Evolutionary conservation across 768 basidiomycete species (phyloP).

Genomic region (Agrocybe chaxingu): DNA sequence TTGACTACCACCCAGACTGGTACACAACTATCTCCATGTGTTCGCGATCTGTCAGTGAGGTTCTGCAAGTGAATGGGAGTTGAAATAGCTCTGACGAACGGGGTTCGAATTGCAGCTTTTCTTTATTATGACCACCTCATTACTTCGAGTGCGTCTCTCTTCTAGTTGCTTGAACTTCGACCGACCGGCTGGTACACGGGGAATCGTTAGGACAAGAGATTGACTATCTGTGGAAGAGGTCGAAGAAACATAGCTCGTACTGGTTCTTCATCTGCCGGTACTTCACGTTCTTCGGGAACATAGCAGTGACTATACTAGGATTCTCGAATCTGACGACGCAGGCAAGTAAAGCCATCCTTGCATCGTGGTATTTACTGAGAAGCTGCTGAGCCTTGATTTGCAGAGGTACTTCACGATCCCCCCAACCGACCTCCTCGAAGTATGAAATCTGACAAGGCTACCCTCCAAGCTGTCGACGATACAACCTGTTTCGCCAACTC

Average conservation of each 20-base stretch:
- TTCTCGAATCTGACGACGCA: conserved; percentile 22
- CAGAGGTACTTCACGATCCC: conserved; percentile 7
- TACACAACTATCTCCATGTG: conserved; percentile 29
- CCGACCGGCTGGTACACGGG: neutral
- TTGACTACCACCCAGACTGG: conserved; percentile 10
- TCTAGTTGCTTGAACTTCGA: neutral
- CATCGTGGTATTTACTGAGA: conserved; percentile 2
- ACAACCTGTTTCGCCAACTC: conserved; percentile 36
- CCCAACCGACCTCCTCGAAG: neutral
- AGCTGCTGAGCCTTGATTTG: conserved; percentile 9
- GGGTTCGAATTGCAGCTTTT: conserved; percentile 21
- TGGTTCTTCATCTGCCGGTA: conserved; percentile 53
- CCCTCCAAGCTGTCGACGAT: conserved; percentile 35
- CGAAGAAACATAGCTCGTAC: conserved; percentile 33
- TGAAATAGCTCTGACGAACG: neutral
- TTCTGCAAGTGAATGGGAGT: neutral
- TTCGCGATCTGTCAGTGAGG: conserved; percentile 28
- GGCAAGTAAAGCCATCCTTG: conserved; percentile 14
- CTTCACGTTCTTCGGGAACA: conserved; percentile 37
- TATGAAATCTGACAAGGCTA: neutral
- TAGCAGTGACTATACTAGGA: conserved; percentile 25
- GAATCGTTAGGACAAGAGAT: conserved; percentile 32
- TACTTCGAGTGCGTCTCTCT: conserved; percentile 27
- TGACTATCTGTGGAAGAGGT: conserved; percentile 41
- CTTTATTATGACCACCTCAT: conserved; percentile 38